Percentiles rank a stretch among this genome's conserved stretches.
Conservation (phyloP, 148 eudicot species). For the Fallopia convolvulus region DNA sequence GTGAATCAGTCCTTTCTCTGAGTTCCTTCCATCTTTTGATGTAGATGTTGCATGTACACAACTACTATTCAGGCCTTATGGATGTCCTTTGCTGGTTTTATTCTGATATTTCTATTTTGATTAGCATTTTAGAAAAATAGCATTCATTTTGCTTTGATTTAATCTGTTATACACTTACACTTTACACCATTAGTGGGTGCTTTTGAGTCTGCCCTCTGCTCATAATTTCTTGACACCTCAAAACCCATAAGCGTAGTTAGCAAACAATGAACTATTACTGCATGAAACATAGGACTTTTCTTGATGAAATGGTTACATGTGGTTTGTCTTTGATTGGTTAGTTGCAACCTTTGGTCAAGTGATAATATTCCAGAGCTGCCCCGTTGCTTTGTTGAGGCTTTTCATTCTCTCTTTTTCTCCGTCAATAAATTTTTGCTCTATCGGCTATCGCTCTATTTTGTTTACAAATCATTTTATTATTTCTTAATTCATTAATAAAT, state of each 20-base stretch:
- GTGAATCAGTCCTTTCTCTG: slow-evolving; percentile 24
- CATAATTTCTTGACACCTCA: neutral
- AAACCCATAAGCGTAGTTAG: neutral
- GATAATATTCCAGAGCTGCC: neutral
- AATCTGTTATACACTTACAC: neutral
- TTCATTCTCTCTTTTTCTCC: neutral
- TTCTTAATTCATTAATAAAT: neutral
- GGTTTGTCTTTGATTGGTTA: neutral
- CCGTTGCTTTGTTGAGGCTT: neutral
- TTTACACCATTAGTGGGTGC: neutral
- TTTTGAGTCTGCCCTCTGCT: neutral
- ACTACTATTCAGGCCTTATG: neutral
- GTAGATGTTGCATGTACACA: neutral
- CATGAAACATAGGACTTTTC: neutral
- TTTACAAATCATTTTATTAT: neutral
- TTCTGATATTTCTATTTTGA: neutral
- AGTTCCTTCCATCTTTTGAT: neutral
- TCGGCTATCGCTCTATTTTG: neutral
- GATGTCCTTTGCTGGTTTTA: neutral
- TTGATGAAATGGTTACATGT: neutral
- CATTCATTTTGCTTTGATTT: neutral
- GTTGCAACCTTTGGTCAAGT: neutral
- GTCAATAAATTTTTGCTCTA: neutral
- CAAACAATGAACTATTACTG: neutral
- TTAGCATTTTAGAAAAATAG: neutral